These are phyloP conservation scores for Geotrichum europaeum DNA, from an alignment of 1,139 yeast species.

Conservation along the genomic window DNA sequence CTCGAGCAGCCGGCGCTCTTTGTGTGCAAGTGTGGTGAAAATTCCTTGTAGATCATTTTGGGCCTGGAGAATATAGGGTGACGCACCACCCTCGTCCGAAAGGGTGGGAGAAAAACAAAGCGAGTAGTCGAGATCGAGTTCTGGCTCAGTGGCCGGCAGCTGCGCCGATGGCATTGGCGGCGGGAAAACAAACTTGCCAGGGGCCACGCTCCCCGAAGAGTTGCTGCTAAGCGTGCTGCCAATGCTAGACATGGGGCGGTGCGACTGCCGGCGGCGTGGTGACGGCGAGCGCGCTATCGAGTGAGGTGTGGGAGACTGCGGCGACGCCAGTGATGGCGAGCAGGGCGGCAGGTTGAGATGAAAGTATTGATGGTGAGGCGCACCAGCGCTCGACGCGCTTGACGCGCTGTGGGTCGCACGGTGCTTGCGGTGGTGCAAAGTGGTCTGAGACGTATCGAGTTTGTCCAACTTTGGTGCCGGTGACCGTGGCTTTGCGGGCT, in stretches of 20 bases:
- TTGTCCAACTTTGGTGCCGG: not conserved
- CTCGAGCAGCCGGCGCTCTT: conserved; percentile 36
- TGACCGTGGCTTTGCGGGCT: not conserved
- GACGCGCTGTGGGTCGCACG: not conserved
- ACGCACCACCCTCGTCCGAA: conserved; percentile 4
- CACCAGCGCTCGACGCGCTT: not conserved
- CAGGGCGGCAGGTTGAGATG: not conserved
- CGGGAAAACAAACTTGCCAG: not conserved
- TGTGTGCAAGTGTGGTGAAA: conserved; percentile 33
- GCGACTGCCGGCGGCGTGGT: not conserved
- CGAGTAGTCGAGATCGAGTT: not conserved
- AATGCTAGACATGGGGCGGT: not conserved
- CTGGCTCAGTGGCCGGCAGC: not conserved
- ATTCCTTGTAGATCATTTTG: conserved; percentile 32
- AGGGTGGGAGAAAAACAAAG: not conserved
- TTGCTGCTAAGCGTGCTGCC: not conserved
- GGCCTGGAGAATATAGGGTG: conserved; percentile 24
- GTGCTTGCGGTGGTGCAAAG: not conserved
- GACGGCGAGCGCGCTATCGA: not conserved
- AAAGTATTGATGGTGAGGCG: not conserved
- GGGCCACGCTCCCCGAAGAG: not conserved
- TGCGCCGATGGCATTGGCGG: not conserved
- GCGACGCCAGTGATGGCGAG: not conserved
- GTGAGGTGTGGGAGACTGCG: not conserved
- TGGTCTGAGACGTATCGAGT: not conserved